Percentiles rank a stretch among this genome's conserved stretches.
phyloP scores from a whole-genome alignment of 176 grass and related monocot genomes.

The Ampelocalamus luodianensis region DNA sequence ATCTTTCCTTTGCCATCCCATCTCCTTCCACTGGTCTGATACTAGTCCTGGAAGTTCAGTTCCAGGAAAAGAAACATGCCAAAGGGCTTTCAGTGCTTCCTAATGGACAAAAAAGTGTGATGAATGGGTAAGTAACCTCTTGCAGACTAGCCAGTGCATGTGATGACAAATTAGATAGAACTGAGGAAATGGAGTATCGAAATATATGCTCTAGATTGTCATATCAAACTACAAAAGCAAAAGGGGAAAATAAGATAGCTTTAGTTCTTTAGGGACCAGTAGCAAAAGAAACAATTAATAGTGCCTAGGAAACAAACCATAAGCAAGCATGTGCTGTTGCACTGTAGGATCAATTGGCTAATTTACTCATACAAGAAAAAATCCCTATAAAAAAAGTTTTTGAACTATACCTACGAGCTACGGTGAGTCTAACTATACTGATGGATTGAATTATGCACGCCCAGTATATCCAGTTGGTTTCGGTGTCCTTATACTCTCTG shows the following conservation, averaged over 20 bases:
- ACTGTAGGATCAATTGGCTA: constrained; percentile 18
- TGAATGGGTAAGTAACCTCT: constrained; percentile 31
- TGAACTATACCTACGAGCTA: neutral
- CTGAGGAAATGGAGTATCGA: neutral
- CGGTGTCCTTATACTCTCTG: neutral
- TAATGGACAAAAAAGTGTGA: constrained; percentile 51
- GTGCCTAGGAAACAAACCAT: neutral
- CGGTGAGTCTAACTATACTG: neutral
- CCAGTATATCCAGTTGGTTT: neutral
- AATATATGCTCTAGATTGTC: constrained; percentile 5
- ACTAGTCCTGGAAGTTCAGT: constrained; percentile 65
- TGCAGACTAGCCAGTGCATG: neutral
- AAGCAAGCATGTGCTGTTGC: neutral
- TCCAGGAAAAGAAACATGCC: constrained; percentile 71
- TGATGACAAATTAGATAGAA: constrained; percentile 19
- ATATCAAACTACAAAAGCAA: neutral
- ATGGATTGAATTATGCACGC: neutral
- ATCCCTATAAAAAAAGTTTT: neutral
- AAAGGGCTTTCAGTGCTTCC: constrained; percentile 72
- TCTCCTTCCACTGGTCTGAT: constrained; percentile 89
- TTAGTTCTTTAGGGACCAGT: constrained; percentile 5
- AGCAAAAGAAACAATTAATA: constrained; percentile 16
- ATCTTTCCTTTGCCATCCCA: constrained; percentile 91
- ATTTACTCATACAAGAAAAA: neutral
- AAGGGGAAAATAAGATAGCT: neutral